A percentile compares a stretch with the other conserved stretches of the same genome.
Conservation (phyloP, 331 rosid genomes). For the Prunus yedoensis region DNA sequence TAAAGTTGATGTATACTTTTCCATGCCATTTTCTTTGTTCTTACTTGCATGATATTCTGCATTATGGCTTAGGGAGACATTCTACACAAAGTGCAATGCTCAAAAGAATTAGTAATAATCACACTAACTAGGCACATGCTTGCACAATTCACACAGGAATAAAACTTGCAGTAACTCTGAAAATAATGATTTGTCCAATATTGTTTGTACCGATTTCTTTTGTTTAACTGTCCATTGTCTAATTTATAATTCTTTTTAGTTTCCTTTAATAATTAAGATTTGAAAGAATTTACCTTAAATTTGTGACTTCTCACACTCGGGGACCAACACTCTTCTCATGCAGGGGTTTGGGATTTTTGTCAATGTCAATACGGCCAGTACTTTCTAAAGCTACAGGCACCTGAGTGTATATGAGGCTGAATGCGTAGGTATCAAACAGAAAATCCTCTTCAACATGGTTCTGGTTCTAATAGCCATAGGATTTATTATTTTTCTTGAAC, state of each 20-base stretch:
- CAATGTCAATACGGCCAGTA: background rate
- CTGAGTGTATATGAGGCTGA: background rate
- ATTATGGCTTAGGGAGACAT: no score
- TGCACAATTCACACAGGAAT: no score
- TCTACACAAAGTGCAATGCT: no score
- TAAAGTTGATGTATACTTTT: no score
- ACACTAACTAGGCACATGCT: no score
- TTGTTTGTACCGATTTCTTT: background rate
- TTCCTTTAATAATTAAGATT: background rate
- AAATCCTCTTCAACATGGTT: background rate
- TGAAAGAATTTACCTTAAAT: background rate
- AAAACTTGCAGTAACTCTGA: no score
- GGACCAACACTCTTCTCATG: background rate
- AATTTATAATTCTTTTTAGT: background rate
- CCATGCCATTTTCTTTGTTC: no score
- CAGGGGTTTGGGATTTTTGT: background rate
- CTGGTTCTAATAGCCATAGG: background rate
- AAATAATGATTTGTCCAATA: no score
- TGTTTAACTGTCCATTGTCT: background rate
- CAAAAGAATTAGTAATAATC: no score
- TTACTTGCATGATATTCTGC: no score
- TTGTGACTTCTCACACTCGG: background rate
- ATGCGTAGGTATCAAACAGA: background rate
- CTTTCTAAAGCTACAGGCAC: background rate
- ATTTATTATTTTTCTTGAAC: background rate